These are phyloP conservation scores for Trypanosoma caninum DNA, from an alignment of 208 protist genomes.

Conservation along the genomic window DNA sequence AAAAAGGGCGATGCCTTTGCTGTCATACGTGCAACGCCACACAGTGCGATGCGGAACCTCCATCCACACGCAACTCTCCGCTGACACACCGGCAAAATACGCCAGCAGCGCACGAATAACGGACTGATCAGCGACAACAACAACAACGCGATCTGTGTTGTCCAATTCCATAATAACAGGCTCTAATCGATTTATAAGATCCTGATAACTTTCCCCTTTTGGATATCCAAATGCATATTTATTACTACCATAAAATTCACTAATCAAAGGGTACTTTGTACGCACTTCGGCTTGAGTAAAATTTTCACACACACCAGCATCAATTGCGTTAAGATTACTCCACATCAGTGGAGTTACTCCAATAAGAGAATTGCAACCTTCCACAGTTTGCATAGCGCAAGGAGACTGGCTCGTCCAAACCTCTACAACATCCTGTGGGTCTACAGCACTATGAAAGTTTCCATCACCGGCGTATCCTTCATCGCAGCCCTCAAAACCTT, in stretches of 20 bases:
- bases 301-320: slow-evolving; percentile 87
- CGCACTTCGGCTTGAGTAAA: slow-evolving; percentile 81
- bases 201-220: slow-evolving; percentile 87
- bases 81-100: slow-evolving; percentile 82
- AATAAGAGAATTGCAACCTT: slow-evolving; percentile 53
- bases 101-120: slow-evolving; percentile 81
- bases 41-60: slow-evolving; percentile 81
- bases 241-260: slow-evolving; percentile 65
- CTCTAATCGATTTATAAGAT: slow-evolving; percentile 82
- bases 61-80: slow-evolving; percentile 71
- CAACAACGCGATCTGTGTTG: slow-evolving; percentile 74
- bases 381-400: slow-evolving; percentile 82
- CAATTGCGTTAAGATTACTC: slow-evolving; percentile 86
- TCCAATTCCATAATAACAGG: slow-evolving; percentile 91
- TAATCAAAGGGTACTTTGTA: slow-evolving; percentile 68
- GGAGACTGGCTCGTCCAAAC: slow-evolving; percentile 86
- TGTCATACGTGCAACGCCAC: slow-evolving; percentile 85
- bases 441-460: too few relatives aligned
- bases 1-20: slow-evolving; percentile 72
- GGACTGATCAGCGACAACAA: slow-evolving; percentile 85
- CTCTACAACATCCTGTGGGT: slow-evolving; percentile 28
- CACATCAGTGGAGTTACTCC: slow-evolving; percentile 78
- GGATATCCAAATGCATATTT: slow-evolving; percentile 91
- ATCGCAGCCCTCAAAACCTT: background rate
- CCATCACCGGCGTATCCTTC: background rate